Evolutionary conservation across 495 filamentous ascomycete genomes (phyloP).

Genomic region (Aspergillus nanangensis): DNA sequence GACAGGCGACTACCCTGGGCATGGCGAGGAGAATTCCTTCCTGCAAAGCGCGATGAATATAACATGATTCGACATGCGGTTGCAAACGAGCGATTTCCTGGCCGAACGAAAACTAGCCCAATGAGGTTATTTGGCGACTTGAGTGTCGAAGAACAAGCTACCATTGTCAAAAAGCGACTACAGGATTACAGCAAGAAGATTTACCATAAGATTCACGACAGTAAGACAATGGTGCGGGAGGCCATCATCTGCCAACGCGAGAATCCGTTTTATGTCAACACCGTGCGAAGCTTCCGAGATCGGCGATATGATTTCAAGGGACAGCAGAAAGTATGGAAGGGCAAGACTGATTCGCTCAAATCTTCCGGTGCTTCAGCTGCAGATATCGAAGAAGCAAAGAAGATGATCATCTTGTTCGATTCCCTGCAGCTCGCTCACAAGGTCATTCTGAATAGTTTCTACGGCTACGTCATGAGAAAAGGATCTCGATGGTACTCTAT

Average conservation of each 20-base stretch:
- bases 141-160: constrained; percentile 75
- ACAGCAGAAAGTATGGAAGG: constrained; percentile 97
- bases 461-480: constrained; percentile 99
- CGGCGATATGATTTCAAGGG: constrained; percentile 97
- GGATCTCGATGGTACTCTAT: constrained; percentile 98
- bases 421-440: constrained; percentile 97
- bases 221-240: constrained; percentile 87
- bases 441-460: constrained; percentile 98
- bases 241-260: constrained; percentile 98
- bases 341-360: constrained; percentile 84
- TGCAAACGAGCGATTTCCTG: constrained; percentile 90
- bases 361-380: constrained; percentile 66
- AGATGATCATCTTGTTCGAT: constrained; percentile 97
- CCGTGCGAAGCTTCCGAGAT: constrained; percentile 91
- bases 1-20: constrained; percentile 94
- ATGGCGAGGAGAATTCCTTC: constrained; percentile 96
- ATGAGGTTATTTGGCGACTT: constrained; percentile 78
- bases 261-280: constrained; percentile 98
- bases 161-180: constrained; percentile 77
- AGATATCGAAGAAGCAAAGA: constrained; percentile 92
- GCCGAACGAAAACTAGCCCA: constrained; percentile 62
- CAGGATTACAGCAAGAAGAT: constrained; percentile 97
- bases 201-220: constrained; percentile 98
- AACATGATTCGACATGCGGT: constrained; percentile 96
- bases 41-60: constrained; percentile 94